Percentiles rank a stretch among this genome's conserved stretches.
phyloP scores from a whole-genome alignment of 768 basidiomycete genomes.

The Chalciporus pseudorubinellus region DNA sequence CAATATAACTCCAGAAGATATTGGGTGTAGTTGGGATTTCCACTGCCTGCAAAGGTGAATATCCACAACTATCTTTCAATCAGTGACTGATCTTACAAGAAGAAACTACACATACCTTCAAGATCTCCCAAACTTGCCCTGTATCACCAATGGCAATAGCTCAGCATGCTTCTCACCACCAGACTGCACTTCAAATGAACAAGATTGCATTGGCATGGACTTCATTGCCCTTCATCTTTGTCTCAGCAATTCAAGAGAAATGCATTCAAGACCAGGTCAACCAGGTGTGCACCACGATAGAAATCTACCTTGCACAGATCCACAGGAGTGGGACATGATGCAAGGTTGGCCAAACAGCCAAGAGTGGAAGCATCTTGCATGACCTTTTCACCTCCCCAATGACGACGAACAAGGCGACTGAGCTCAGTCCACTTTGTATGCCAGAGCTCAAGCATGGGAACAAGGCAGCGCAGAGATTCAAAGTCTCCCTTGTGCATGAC shows the following conservation, averaged over 20 bases:
- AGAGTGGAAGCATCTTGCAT: not conserved
- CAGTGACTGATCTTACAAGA: not conserved
- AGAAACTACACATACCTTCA: slow-evolving; percentile 15
- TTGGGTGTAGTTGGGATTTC: slow-evolving; percentile 26
- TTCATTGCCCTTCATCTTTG: not conserved
- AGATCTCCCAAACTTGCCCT: slow-evolving; percentile 23
- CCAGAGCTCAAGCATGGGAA: not conserved
- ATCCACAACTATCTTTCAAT: slow-evolving; percentile 9
- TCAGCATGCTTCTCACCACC: slow-evolving; percentile 24
- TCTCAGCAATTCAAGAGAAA: slow-evolving; percentile 23
- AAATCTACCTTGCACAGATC: slow-evolving; percentile 29
- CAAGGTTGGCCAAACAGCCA: not conserved
- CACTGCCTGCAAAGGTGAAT: slow-evolving; percentile 25
- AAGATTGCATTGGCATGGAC: slow-evolving; percentile 17
- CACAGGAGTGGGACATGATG: slow-evolving; percentile 17
- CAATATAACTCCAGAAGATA: slow-evolving; percentile 29
- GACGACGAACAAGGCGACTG: not conserved
- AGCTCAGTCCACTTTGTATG: not conserved
- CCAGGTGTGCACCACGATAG: slow-evolving; percentile 17
- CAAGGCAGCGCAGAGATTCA: not conserved
- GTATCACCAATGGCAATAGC: slow-evolving; percentile 26
- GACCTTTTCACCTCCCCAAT: not conserved
- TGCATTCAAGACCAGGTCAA: slow-evolving; percentile 20
- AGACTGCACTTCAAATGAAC: slow-evolving; percentile 22
- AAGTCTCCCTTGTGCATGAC: not conserved